Conservation (phyloP, 352 stramenopile genomes). For the Pythium brachiatum region DNA sequence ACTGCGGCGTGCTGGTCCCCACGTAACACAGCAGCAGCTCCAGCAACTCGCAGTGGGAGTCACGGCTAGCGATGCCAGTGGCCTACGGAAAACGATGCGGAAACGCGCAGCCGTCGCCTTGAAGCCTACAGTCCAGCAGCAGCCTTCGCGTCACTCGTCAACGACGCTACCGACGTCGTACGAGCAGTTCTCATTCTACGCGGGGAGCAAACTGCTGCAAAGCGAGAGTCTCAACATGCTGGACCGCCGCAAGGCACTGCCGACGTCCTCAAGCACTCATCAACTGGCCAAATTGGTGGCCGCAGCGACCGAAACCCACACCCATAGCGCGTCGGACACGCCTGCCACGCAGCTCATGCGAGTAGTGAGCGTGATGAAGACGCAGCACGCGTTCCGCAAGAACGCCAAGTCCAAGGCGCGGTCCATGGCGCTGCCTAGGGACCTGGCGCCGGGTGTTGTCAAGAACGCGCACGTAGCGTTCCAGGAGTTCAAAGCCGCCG, state of each 20-base stretch:
- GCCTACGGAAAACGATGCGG: conserved; percentile 16
- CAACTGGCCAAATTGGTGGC: conserved; percentile 37
- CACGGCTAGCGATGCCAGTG: conserved; percentile 11
- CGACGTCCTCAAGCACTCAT: conserved; percentile 15
- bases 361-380: conserved; percentile 13
- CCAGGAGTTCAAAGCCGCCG: conserved; percentile 37
- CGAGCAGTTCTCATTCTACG: conserved; percentile 44
- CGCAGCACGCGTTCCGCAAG: conserved; percentile 25
- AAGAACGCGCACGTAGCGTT: conserved; percentile 70
- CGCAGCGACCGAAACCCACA: background rate
- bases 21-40: background rate
- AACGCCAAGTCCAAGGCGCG: background rate
- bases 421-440: background rate
- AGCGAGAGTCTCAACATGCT: conserved; percentile 36
- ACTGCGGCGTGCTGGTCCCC: background rate
- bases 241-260: conserved; percentile 42
- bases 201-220: conserved; percentile 40
- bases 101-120: conserved; percentile 24
- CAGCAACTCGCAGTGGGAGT: background rate
- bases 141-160: background rate
- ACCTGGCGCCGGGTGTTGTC: background rate
- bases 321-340: background rate
- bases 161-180: conserved; percentile 11
- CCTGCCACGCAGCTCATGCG: conserved; percentile 7
- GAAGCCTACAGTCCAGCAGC: background rate